These are phyloP conservation scores for Arthroderma sp. DNA, from an alignment of 2,329 filamentous ascomycete genomes.

Conservation along the genomic window DNA sequence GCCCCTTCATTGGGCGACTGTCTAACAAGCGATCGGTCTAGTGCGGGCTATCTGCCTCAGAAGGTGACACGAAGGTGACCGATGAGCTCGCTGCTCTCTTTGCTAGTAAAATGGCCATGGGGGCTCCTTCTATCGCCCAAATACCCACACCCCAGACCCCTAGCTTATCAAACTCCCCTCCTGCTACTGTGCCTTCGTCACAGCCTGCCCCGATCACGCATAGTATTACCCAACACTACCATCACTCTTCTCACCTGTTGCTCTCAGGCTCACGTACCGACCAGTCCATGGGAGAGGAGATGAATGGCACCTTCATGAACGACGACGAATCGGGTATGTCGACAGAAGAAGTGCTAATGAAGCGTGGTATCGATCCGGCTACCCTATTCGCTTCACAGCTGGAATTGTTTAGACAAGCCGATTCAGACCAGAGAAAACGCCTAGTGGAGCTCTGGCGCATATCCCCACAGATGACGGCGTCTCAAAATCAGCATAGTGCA, in stretches of 20 bases:
- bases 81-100: conserved; percentile 77
- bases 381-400: conserved; percentile 62
- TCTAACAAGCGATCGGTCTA: conserved; percentile 11
- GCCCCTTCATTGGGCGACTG: not conserved
- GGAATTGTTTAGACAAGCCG: conserved; percentile 64
- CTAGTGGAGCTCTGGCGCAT: conserved; percentile 78
- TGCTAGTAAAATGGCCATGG: conserved; percentile 58
- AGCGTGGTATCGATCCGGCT: conserved; percentile 56
- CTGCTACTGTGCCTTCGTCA: conserved; percentile 18
- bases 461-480: conserved; percentile 38
- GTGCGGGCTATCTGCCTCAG: conserved; percentile 30
- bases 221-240: conserved; percentile 69
- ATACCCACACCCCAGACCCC: conserved; percentile 20
- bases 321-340: conserved; percentile 27
- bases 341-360: conserved; percentile 46
- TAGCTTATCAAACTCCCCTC: conserved; percentile 8
- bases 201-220: conserved; percentile 45
- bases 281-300: conserved; percentile 14
- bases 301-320: conserved; percentile 36
- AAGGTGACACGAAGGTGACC: conserved; percentile 49
- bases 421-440: conserved; percentile 56
- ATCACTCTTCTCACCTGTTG: conserved; percentile 58
- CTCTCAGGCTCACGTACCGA: conserved; percentile 27
- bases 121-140: conserved; percentile 19
- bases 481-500: not conserved